Evolutionary conservation across 139 green algal species (phyloP).

Genomic region (Ettlia oleoabundans): DNA sequence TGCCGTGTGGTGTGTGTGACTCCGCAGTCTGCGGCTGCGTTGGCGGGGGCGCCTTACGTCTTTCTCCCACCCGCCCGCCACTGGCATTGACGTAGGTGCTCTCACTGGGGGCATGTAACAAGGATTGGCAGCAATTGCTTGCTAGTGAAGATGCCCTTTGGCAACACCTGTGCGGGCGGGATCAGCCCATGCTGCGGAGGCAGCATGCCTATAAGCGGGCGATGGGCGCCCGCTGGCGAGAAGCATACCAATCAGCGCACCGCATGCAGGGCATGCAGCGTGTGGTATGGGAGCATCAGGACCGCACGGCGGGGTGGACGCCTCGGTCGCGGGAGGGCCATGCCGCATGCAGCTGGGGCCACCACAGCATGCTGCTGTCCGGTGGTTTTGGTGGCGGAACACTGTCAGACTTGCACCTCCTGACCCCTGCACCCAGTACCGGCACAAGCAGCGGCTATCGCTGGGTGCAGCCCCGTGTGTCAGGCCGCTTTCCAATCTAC

Average conservation of each 20-base stretch:
- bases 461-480: constrained; percentile 11
- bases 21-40: too few species aligned
- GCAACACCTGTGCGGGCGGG: neutral
- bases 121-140: neutral
- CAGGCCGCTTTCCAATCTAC: neutral
- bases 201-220: neutral
- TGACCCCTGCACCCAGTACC: neutral
- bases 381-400: constrained; percentile 22
- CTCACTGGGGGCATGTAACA: neutral
- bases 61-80: too few species aligned
- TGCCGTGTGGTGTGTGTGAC: too few species aligned
- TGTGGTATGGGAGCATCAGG: neutral
- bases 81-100: constrained; percentile 28
- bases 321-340: constrained; percentile 11
- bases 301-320: neutral
- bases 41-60: too few species aligned
- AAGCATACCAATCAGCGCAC: neutral
- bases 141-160: neutral
- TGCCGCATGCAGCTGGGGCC: constrained; percentile 14
- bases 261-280: constrained; percentile 4
- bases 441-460: neutral
- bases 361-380: constrained; percentile 4
- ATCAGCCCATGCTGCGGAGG: neutral
- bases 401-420: neutral
- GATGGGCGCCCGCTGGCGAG: neutral